Evolutionary conservation across 2,329 filamentous ascomycete species (phyloP), one percentile per base, ranked within the genome.

Genomic region (Claviceps sp.): DNA sequence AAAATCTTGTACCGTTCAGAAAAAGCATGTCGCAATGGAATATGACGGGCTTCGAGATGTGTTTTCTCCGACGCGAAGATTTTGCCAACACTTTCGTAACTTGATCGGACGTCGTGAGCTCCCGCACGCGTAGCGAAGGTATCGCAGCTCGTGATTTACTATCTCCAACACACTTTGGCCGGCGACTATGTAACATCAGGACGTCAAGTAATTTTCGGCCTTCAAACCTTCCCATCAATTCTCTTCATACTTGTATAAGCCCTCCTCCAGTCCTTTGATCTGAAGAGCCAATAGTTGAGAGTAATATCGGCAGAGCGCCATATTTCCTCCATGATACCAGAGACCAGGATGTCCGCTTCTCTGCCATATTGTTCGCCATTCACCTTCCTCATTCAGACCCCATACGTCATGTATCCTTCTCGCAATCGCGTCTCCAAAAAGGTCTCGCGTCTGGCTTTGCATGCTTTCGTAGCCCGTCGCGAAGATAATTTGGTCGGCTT

Each of bases 381-480:
- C 76, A 1, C 75, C 76, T 55, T 77, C 74, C 0, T 68, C 63
- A 6, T 84, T 78, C 53, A 82, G 70, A 0, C 80, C 81, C 79
- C 82, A 85, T 16, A 83, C 74, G 56, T 82, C 78, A 2, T 68
- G 68, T 4, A 81, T 72, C 26, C 71, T 69, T 50, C 79, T 75
- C 0, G 79, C 81, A 9, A 86, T 69, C 18, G 74, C 71, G 34
- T 82, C 73, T 0, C 83, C 84, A 51, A 87, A 72, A 20, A 84
- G 76, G 37, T 71, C 70, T n/a, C 77, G 67, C 1, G 82, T 78
- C 20, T 77, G 77, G 0, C 77, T 81, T 11, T 73, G 71, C 82
- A 87, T 88, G 60, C 84, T 85, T 55, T 82, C 75, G 57, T 84
- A 86, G 0, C 79, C 80, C 0, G 80, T 84, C 0, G 80, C 80